Evolutionary conservation across 2,329 filamentous ascomycete genomes (phyloP), one percentile per base, ranked within the genome.

Genomic region (Sclerotinia borealis): DNA sequence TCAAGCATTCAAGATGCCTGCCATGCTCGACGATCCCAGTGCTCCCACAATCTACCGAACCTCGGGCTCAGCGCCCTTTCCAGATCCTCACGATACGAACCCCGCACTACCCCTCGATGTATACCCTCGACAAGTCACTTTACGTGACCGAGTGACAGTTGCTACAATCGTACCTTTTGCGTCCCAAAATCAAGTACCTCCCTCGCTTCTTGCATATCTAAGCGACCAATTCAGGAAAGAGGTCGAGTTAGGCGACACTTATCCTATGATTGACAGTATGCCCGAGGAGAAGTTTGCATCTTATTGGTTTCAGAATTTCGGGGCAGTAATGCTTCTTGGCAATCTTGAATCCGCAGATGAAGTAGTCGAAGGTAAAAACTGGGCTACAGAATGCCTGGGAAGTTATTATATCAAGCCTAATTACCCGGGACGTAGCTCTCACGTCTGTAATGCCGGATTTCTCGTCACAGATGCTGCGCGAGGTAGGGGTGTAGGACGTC

Each of bases 231-330:
- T 91, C 61, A 90, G 89, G 68, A 82, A 84, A 70, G 88, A 91
- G 74, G 90, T 91, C 69, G 86, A 89, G 69, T 85, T 85, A 71
- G 88, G 88, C 27, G 86, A 90, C 71, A 90, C 87, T 1, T 90
- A 90, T 73, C 87, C 88, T 22, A 88, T 90, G 83, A 82, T 85
- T 63, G 82, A 87, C 51, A 78, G 81, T 15, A 81, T 91, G 72
- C 76, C 85, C 2, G 74, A 86, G 2, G 81, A 84, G 9, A 80
- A 80, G 43, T 91, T 91, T 71, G 83, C 83, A 2, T 79, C 81
- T 19, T 90, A 90, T 73, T 91, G 88, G 88, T 90, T 91, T 72
- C 85, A 85, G 54, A 87, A 88, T 70, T 90, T 91, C 71, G 87
- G 82, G 54, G 87, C 87, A 2, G 80, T 91, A 59, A 89, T 91